Evolutionary conservation across 495 filamentous ascomycete species (phyloP), one percentile per base, ranked within the genome.

Genomic region (Aspergillus biplanus): DNA sequence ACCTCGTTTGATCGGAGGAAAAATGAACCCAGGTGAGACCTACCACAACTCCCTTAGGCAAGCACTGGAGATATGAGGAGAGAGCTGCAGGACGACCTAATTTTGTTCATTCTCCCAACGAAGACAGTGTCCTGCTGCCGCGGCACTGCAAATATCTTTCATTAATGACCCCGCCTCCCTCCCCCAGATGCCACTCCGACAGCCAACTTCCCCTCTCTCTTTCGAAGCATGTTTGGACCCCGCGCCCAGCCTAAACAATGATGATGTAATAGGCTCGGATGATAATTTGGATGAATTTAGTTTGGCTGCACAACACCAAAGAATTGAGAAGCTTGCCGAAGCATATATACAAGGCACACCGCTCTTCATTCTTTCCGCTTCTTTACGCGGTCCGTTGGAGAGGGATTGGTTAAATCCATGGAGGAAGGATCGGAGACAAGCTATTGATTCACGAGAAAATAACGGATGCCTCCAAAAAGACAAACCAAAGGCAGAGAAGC

Each of bases 381-480:
- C 80, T 9, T 73, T 92, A 16, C 79, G 74, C 21, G 89, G 89
- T 0, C 89, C 89, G 0, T 88, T 91, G 54, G 81, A 86, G 15
- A 71, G 78, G 0, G 81, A 78, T 33, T 92, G 89, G 89, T 63
- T 65, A 31, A 91, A 91, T 65, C 89, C 88, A 0, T 91, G 87
- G 89, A 77, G 66, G 34, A 80, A 78, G 54, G 54, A 73, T 6
- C 62, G 79, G 54, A 68, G 53, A 52, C 54, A 47, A 31, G 39
- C 33, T 9, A 21, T 7, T n/a, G 13, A 53, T 13, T 3, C 11
- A 55, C 15, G 9, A 11, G n/a, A 8, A 61, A 31, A 52, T 32
- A 9, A 37, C 33, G 27, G 12, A 32, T 33, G 15, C 16, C 13
- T 32, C 1, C 21, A 37, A 15, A 52, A 60, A 48, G 50, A 33